Conservation (phyloP, 2,329 filamentous ascomycete genomes). For the Alternaria rosae region DNA sequence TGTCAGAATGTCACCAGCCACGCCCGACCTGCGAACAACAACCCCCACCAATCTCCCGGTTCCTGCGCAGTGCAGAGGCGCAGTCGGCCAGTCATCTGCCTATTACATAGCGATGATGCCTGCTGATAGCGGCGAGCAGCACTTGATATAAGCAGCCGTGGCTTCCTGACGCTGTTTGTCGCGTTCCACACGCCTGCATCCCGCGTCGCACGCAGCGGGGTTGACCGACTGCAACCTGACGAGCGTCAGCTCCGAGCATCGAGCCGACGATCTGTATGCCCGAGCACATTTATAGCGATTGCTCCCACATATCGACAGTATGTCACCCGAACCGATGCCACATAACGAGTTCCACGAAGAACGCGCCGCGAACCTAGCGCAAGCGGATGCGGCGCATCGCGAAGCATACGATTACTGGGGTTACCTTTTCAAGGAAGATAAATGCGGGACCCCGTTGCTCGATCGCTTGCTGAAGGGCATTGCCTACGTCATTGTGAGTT, state of each 20-base stretch:
- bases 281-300: slow-evolving; percentile 4
- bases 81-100: slow-evolving; percentile 35
- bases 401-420: slow-evolving; percentile 61
- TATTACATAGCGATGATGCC: slow-evolving; percentile 19
- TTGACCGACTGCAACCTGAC: slow-evolving; percentile 30
- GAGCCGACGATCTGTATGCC: slow-evolving; percentile 23
- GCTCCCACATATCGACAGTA: slow-evolving; percentile 21
- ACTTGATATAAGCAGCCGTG: slow-evolving; percentile 19
- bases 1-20: slow-evolving; percentile 25
- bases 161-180: slow-evolving; percentile 8
- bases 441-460: slow-evolving; percentile 57
- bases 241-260: slow-evolving; percentile 25
- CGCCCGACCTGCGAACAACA: slow-evolving; percentile 18
- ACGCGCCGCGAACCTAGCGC: slow-evolving; percentile 26
- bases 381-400: slow-evolving; percentile 39
- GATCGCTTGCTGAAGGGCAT: slow-evolving; percentile 57
- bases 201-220: slow-evolving; percentile 23
- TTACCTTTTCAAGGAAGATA: slow-evolving; percentile 60
- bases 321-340: slow-evolving; percentile 40
- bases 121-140: slow-evolving; percentile 18
- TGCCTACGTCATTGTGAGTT: slow-evolving; percentile 56
- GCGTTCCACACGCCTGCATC: slow-evolving; percentile 16
- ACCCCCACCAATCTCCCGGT: slow-evolving; percentile 19
- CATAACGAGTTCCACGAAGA: slow-evolving; percentile 25
- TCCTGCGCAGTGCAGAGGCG: slow-evolving; percentile 33